Conservation (phyloP, 257 asterid genomes). For the Solanum piurae region DNA sequence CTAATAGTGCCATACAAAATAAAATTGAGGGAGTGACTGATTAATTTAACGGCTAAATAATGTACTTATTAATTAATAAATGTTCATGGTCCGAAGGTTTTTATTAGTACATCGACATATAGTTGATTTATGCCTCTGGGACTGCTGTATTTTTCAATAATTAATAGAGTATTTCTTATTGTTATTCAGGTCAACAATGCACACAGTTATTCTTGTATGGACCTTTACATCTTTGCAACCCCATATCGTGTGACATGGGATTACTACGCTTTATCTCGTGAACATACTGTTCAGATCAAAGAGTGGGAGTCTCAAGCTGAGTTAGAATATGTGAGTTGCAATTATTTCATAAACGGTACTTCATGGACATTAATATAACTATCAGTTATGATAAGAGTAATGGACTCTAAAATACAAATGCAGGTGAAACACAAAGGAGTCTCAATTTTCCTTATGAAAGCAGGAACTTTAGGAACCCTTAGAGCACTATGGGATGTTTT, state of each 20-base stretch:
- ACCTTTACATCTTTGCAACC: constrained; percentile 73
- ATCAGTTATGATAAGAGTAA: not conserved
- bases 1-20: not conserved
- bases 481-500: constrained; percentile 77
- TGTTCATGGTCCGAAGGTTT: not conserved
- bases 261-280: constrained; percentile 63
- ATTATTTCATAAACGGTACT: not conserved
- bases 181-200: constrained; percentile 50
- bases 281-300: constrained; percentile 63
- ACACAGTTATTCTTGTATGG: constrained; percentile 87
- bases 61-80: not conserved
- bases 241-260: constrained; percentile 94
- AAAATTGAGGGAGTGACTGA: not conserved
- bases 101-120: not conserved
- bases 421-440: constrained; percentile 70
- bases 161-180: not conserved
- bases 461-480: constrained; percentile 73
- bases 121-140: not conserved
- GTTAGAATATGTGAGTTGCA: constrained; percentile 56
- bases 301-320: constrained; percentile 81
- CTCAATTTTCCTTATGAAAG: constrained; percentile 77
- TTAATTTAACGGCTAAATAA: not conserved
- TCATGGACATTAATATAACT: not conserved
- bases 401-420: not conserved
- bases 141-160: not conserved